These are phyloP conservation scores for Sphaerulina musiva DNA, from an alignment of 2,329 filamentous ascomycete genomes.

Conservation along the genomic window DNA sequence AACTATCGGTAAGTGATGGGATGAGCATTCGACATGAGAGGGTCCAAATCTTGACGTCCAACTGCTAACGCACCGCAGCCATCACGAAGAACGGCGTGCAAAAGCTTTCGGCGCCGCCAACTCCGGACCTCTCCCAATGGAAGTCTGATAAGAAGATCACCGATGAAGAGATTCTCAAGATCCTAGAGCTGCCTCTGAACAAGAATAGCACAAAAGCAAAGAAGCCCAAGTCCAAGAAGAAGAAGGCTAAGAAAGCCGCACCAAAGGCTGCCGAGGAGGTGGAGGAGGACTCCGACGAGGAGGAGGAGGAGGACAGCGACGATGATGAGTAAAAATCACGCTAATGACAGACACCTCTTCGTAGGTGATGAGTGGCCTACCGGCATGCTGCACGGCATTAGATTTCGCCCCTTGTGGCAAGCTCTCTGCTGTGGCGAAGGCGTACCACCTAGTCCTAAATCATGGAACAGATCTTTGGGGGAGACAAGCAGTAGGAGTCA, in stretches of 20 bases:
- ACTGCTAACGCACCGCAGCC: conserved; percentile 47
- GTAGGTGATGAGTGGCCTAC: too few relatives aligned
- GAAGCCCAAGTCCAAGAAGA: conserved; percentile 89
- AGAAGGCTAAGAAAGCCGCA: conserved; percentile 55
- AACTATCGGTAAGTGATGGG: conserved; percentile 69
- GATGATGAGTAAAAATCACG: conserved; percentile 17
- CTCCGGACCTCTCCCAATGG: conserved; percentile 71
- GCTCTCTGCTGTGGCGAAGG: not conserved
- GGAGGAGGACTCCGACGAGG: conserved; percentile 24
- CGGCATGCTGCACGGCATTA: not conserved
- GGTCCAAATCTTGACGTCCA: not conserved
- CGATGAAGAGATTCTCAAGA: conserved; percentile 91
- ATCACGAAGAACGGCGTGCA: conserved; percentile 97
- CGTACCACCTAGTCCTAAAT: not conserved
- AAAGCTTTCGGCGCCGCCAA: conserved; percentile 69
- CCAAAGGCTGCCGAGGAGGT: conserved; percentile 25
- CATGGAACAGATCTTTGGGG: not conserved
- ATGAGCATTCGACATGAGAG: not conserved
- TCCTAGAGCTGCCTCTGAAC: conserved; percentile 77
- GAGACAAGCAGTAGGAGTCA: not conserved
- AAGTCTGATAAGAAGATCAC: conserved; percentile 97
- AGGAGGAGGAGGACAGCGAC: conserved; percentile 23
- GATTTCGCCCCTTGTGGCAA: not conserved
- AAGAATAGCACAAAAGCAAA: conserved; percentile 61
- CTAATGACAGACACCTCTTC: not conserved